Percentiles rank a stretch among this genome's conserved stretches.
phyloP scores from a whole-genome alignment of 257 asterid species.

The Gentiana straminea region DNA sequence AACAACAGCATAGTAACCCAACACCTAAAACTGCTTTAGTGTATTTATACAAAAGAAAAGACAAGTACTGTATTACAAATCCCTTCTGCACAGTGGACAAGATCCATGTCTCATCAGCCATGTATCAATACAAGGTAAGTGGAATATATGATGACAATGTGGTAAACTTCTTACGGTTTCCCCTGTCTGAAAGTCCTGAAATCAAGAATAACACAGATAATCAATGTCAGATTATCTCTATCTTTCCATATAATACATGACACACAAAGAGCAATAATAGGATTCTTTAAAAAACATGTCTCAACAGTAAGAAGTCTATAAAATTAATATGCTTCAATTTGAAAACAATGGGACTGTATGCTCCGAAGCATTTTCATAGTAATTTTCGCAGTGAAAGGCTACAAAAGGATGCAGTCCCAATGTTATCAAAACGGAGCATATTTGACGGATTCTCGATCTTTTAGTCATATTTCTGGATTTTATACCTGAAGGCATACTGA shows the following conservation, averaged over 20 bases:
- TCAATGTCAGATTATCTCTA: not conserved
- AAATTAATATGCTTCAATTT: too few species aligned
- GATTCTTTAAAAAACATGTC: too few species aligned
- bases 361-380: too few species aligned
- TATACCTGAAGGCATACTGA: slow-evolving; percentile 96
- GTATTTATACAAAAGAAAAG: slow-evolving; percentile 4
- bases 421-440: too few species aligned
- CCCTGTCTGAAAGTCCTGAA: slow-evolving; percentile 78
- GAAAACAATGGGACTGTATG: too few species aligned
- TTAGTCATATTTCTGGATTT: too few species aligned
- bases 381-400: too few species aligned
- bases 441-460: too few species aligned
- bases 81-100: slow-evolving; percentile 97
- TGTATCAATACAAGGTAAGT: slow-evolving; percentile 86
- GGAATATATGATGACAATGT: slow-evolving; percentile 86
- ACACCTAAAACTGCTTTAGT: slow-evolving; percentile 5
- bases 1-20: slow-evolving; percentile 18
- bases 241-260: not conserved
- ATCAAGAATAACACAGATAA: not conserved
- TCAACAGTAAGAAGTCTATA: too few species aligned
- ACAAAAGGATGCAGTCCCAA: too few species aligned
- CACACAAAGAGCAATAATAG: not conserved
- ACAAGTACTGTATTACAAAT: slow-evolving; percentile 33
- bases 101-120: slow-evolving; percentile 97
- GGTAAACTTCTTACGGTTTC: slow-evolving; percentile 86